These are phyloP conservation scores for Hygrophila difformis DNA, from an alignment of 257 asterid genomes.

Conservation along the genomic window DNA sequence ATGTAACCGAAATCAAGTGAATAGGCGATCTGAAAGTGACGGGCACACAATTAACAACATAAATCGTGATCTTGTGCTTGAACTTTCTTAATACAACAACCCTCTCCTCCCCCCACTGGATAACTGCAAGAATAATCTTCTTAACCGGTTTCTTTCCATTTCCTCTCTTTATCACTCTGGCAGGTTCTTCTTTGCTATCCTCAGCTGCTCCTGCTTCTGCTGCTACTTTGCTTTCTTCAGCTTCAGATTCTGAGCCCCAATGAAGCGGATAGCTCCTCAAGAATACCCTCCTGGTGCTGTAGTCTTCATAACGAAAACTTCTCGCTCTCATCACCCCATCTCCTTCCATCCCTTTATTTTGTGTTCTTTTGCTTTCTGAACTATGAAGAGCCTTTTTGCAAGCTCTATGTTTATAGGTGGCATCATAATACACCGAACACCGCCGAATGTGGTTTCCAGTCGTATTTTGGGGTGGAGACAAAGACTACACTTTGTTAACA, in stretches of 20 bases:
- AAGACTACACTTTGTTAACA: slow-evolving; percentile 8
- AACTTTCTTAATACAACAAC: slow-evolving; percentile 50
- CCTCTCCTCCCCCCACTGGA: slow-evolving; percentile 67
- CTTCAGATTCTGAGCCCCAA: slow-evolving; percentile 42
- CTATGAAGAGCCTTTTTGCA: slow-evolving; percentile 5
- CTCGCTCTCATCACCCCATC: slow-evolving; percentile 42
- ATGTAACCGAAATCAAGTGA: slow-evolving; percentile 43
- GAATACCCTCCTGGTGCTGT: slow-evolving; percentile 67
- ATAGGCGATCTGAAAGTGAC: slow-evolving; percentile 42
- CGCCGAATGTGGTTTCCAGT: slow-evolving; percentile 15
- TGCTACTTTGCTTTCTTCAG: slow-evolving; percentile 21
- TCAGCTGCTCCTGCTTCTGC: slow-evolving; percentile 12
- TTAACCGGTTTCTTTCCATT: slow-evolving; percentile 31
- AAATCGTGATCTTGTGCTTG: slow-evolving; percentile 57
- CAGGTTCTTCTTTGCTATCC: slow-evolving; percentile 17
- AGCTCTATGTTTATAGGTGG: slow-evolving; percentile 19
- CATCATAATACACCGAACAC: background rate
- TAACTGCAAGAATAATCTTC: slow-evolving; percentile 43
- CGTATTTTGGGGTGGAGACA: slow-evolving; percentile 20
- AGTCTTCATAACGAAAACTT: slow-evolving; percentile 61
- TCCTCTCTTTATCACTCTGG: slow-evolving; percentile 11
- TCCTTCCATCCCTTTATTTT: slow-evolving; percentile 27
- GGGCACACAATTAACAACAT: slow-evolving; percentile 63
- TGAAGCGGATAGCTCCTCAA: slow-evolving; percentile 81
- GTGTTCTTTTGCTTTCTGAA: background rate